Percentiles rank a stretch among this genome's conserved stretches.
These are phyloP conservation scores for Trypanosoma melophagium DNA, from an alignment of 208 protist species.

Conservation along the genomic window DNA sequence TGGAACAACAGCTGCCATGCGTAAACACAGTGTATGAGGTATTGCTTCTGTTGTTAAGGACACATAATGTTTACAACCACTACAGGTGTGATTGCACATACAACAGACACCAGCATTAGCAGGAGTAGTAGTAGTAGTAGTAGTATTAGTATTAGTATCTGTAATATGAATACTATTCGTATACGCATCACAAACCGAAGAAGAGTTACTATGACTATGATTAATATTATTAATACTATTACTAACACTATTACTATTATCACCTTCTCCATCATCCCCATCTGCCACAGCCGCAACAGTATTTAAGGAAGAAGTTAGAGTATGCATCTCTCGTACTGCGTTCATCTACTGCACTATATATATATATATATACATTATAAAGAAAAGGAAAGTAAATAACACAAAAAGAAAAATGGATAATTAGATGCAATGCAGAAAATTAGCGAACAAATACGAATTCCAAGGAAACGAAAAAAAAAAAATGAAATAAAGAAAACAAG, in stretches of 20 bases:
- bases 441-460: not conserved
- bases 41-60: not conserved
- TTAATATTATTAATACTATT: too few species aligned
- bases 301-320: too few species aligned
- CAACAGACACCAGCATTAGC: not conserved
- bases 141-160: not conserved
- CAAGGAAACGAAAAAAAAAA: slow-evolving; percentile 35
- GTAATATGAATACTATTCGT: not conserved
- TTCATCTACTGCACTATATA: too few species aligned
- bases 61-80: not conserved
- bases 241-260: too few species aligned
- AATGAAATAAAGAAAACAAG: not conserved
- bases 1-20: not conserved
- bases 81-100: not conserved
- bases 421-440: not conserved
- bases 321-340: too few species aligned
- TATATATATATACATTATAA: not conserved
- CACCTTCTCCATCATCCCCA: too few species aligned
- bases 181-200: too few species aligned
- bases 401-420: not conserved
- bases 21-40: not conserved
- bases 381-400: not conserved
- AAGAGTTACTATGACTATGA: too few species aligned
- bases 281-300: too few species aligned
- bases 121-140: not conserved